A percentile compares a stretch with the other conserved stretches of the same genome.
Conservation (phyloP, 176 grass and related monocot genomes). For the Pontederia paniculata region DNA sequence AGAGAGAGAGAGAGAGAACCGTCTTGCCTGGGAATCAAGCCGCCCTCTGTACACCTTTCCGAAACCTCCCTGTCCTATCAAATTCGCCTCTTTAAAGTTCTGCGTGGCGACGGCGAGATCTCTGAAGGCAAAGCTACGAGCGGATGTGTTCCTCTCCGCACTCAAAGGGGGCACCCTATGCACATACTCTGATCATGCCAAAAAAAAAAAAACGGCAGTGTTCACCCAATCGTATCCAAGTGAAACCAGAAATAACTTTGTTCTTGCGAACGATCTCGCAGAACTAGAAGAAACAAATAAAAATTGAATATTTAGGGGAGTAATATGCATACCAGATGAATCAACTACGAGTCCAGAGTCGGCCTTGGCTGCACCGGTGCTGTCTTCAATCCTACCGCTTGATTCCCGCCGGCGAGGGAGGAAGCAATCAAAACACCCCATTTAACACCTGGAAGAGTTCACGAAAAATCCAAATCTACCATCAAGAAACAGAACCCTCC, state of each 20-base stretch:
- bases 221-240: too few species aligned
- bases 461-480: too few species aligned
- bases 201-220: conserved; percentile 1
- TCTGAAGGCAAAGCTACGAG: conserved; percentile 78
- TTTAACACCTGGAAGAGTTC: not conserved
- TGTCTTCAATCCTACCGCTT: conserved; percentile 26
- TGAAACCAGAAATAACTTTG: too few species aligned
- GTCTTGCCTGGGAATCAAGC: conserved; percentile 50
- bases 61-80: conserved; percentile 82
- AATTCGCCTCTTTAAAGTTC: conserved; percentile 72
- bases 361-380: conserved; percentile 26
- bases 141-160: conserved; percentile 37
- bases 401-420: conserved; percentile 17
- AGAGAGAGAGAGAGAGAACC: not conserved
- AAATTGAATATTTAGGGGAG: not conserved
- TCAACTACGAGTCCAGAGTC: conserved; percentile 27
- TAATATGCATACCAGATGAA: conserved; percentile 24
- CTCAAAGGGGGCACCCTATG: conserved; percentile 33
- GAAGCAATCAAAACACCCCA: conserved; percentile 69
- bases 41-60: conserved; percentile 86
- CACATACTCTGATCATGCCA: conserved; percentile 23
- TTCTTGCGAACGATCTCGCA: not conserved
- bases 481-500: too few species aligned
- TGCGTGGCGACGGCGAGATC: conserved; percentile 67
- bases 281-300: not conserved